These are phyloP conservation scores for Saposhnikovia divaricata DNA, from an alignment of 129 eudicot genomes.

Conservation along the genomic window DNA sequence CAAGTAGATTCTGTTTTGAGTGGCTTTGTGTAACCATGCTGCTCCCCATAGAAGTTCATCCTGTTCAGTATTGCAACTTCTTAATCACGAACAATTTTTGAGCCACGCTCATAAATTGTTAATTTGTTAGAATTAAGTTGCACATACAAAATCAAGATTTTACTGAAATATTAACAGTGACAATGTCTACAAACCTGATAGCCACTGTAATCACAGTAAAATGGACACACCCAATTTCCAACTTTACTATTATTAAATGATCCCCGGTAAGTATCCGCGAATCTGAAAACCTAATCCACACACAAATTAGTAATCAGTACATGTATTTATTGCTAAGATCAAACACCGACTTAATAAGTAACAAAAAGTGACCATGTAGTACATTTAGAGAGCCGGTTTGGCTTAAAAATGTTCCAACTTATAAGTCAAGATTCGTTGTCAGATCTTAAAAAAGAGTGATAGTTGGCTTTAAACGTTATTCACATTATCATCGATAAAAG, in stretches of 20 bases:
- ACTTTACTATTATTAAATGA: constrained; percentile 18
- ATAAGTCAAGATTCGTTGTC: no score
- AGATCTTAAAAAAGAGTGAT: no score
- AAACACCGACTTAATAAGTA: neutral
- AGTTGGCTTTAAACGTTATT: no score
- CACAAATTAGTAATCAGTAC: neutral
- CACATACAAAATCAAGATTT: neutral
- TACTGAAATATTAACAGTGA: neutral
- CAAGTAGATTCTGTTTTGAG: constrained; percentile 6
- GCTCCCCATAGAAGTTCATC: constrained; percentile 43
- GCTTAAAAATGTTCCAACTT: no score
- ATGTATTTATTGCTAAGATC: neutral
- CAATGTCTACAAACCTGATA: constrained; percentile 16
- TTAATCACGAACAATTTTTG: neutral
- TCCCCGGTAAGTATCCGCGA: constrained; percentile 29
- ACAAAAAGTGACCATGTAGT: neutral
- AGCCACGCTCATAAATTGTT: neutral
- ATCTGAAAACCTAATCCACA: constrained; percentile 21
- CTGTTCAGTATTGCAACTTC: constrained; percentile 8
- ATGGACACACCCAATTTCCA: constrained; percentile 22
- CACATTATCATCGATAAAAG: no score
- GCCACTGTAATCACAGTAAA: constrained; percentile 31
- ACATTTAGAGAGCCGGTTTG: no score
- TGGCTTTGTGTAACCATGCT: constrained; percentile 36
- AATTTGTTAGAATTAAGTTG: neutral